Evolutionary conservation across 345 rosid species (phyloP).

Genomic region (Carallia pectinifolia): DNA sequence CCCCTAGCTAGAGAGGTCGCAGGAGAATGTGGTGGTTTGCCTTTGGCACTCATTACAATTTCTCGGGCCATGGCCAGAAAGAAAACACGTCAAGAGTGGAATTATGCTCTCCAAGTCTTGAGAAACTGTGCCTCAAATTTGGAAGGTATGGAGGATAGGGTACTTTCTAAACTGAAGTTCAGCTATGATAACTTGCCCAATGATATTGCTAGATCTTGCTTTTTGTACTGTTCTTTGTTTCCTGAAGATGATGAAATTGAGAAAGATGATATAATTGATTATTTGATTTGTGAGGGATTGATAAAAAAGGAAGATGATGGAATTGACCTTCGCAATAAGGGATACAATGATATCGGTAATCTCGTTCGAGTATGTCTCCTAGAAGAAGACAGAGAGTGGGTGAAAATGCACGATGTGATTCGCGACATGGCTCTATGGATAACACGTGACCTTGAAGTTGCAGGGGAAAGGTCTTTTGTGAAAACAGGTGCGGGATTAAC

Average conservation of each 20-base stretch:
- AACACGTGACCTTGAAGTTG: too few relatives aligned
- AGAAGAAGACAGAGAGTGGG: not conserved
- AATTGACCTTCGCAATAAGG: slow-evolving; percentile 1
- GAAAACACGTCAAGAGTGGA: slow-evolving; percentile 16
- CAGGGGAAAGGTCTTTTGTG: too few relatives aligned
- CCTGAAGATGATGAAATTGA: not conserved
- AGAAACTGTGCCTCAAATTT: not conserved
- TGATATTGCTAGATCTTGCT: slow-evolving; percentile 4
- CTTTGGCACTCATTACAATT: slow-evolving; percentile 4
- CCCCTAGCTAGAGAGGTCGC: not conserved
- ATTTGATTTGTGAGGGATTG: slow-evolving; percentile 24
- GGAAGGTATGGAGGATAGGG: not conserved
- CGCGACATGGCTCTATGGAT: slow-evolving; percentile 23
- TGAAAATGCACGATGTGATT: slow-evolving; percentile 25
- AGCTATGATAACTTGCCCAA: slow-evolving; percentile 14
- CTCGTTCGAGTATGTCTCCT: slow-evolving; percentile 9
- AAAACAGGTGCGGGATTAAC: too few relatives aligned
- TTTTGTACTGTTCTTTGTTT: slow-evolving; percentile 23
- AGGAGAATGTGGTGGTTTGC: slow-evolving; percentile 22
- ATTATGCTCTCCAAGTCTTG: slow-evolving; percentile 5
- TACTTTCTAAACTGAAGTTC: not conserved
- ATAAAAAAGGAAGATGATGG: not conserved
- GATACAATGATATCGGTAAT: slow-evolving; percentile 11
- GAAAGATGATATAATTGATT: slow-evolving; percentile 7
- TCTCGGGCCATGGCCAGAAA: slow-evolving; percentile 12